Evolutionary conservation across 164 flowering plant species (phyloP).

Genomic region (Annona cherimola): DNA sequence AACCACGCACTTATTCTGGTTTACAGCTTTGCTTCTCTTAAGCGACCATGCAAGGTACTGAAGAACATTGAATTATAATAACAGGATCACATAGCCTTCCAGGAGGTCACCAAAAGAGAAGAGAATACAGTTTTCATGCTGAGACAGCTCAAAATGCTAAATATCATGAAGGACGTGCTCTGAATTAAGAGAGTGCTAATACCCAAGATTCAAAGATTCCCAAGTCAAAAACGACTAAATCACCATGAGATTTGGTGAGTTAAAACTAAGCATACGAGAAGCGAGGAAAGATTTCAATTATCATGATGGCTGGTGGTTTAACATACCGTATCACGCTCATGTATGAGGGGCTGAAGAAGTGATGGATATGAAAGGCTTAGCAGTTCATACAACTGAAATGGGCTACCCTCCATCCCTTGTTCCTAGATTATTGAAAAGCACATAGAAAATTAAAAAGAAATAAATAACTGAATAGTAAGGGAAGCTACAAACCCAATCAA

Average conservation of each 20-base stretch:
- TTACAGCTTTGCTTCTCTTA: slow-evolving; percentile 92
- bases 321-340: slow-evolving; percentile 84
- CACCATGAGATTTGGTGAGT: background rate
- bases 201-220: background rate
- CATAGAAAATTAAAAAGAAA: background rate
- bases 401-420: slow-evolving; percentile 31
- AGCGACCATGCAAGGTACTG: slow-evolving; percentile 94
- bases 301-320: background rate
- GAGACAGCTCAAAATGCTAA: background rate
- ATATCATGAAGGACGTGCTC: background rate
- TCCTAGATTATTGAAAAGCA: slow-evolving; percentile 29
- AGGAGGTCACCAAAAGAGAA: background rate
- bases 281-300: background rate
- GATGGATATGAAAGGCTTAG: slow-evolving; percentile 75
- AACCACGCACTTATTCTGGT: slow-evolving; percentile 63
- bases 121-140: background rate
- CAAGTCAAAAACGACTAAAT: background rate
- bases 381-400: slow-evolving; percentile 65
- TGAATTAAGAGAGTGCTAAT: background rate
- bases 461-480: background rate
- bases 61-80: slow-evolving; percentile 1
- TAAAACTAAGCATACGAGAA: slow-evolving; percentile 3
- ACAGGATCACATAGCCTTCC: too few species aligned
- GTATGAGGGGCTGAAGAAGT: slow-evolving; percentile 77
- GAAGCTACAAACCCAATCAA: background rate